A percentile compares a stretch with the other conserved stretches of the same genome.
Conservation (phyloP, 176 grass and related monocot species). For the Poa pratensis region DNA sequence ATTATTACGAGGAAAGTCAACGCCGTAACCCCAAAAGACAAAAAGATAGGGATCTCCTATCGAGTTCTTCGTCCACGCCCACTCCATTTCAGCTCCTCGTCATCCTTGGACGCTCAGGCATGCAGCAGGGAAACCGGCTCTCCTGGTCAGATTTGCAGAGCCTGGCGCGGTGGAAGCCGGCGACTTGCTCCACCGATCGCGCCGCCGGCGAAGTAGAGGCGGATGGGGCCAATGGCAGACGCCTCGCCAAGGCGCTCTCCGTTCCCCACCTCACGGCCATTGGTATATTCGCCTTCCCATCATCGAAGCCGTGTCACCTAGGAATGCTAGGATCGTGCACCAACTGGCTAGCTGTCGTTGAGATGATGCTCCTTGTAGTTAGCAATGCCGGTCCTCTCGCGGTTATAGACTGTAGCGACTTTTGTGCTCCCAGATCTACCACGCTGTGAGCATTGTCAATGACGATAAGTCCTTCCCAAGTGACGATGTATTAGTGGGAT, state of each 20-base stretch:
- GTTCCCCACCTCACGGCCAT: conserved; percentile 69
- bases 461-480: background rate
- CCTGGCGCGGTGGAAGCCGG: conserved; percentile 58
- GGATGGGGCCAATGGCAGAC: conserved; percentile 4
- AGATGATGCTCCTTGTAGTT: background rate
- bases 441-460: background rate
- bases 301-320: background rate
- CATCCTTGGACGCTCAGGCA: conserved; percentile 19
- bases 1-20: background rate
- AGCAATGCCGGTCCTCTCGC: background rate
- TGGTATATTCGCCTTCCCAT: conserved; percentile 43
- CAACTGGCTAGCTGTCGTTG: background rate
- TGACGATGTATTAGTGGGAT: background rate
- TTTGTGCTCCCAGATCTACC: background rate
- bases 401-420: background rate
- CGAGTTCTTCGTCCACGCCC: background rate
- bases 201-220: background rate
- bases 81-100: background rate
- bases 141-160: conserved; percentile 42
- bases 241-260: conserved; percentile 66
- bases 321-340: background rate
- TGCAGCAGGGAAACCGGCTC: conserved; percentile 14
- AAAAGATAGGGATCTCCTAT: background rate
- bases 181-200: conserved; percentile 4
- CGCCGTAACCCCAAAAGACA: background rate